A percentile compares a stretch with the other conserved stretches of the same genome.
phyloP scores from a whole-genome alignment of 345 rosid species.

The Barbarea vulgaris region DNA sequence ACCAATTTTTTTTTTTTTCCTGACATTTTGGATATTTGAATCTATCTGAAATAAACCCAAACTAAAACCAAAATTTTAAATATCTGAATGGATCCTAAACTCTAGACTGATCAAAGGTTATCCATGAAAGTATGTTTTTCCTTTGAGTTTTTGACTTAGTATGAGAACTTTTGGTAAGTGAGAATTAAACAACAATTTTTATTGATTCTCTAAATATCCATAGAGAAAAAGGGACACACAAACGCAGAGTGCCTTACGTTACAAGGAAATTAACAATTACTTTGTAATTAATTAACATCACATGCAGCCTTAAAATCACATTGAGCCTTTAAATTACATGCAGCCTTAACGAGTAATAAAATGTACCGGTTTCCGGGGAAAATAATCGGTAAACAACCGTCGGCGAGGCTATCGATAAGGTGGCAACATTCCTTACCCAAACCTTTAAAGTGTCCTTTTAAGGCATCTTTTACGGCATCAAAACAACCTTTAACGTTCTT shows the following conservation, averaged over 20 bases:
- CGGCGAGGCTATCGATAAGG: not conserved
- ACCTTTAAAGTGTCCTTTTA: not conserved
- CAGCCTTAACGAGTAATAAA: not conserved
- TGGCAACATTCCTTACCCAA: constrained; percentile 24
- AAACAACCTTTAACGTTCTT: constrained; percentile 7
- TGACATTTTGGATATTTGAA: too few relatives aligned
- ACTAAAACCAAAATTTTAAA: too few relatives aligned
- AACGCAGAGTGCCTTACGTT: not conserved
- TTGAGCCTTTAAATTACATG: too few relatives aligned
- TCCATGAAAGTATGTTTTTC: too few relatives aligned
- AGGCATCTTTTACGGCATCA: constrained; percentile 5
- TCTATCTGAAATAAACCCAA: too few relatives aligned
- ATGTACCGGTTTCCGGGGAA: not conserved
- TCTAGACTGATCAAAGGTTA: too few relatives aligned
- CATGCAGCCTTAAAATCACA: constrained; percentile 3
- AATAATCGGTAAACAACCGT: not conserved
- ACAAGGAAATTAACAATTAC: not conserved
- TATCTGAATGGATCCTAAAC: too few relatives aligned
- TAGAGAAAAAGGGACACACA: not conserved
- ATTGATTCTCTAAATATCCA: not conserved
- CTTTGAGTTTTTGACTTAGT: too few relatives aligned
- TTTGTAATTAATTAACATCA: not conserved
- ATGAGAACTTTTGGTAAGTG: too few relatives aligned
- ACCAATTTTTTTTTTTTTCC: too few relatives aligned
- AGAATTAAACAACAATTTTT: not conserved